Conservation (phyloP, 345 rosid species). For the Erucastrum elatum region DNA sequence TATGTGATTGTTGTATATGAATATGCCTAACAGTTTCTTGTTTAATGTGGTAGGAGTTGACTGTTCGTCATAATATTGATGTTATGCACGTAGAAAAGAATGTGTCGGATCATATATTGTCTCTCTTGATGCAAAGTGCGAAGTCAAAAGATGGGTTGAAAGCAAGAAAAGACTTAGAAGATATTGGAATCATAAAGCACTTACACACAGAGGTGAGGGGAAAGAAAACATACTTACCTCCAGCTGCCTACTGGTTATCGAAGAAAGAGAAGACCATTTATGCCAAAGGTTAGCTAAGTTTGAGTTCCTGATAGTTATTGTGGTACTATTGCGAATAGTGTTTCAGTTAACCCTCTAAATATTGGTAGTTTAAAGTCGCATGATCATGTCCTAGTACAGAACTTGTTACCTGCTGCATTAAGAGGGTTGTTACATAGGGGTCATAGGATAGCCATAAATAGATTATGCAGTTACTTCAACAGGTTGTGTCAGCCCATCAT, state of each 20-base stretch:
- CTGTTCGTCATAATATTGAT: not conserved
- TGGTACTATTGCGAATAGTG: not conserved
- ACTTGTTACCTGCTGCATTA: not conserved
- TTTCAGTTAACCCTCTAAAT: not conserved
- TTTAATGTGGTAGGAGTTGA: not conserved
- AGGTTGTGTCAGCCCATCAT: not conserved
- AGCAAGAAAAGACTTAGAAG: not conserved
- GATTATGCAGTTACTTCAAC: not conserved
- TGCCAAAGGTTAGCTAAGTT: not conserved
- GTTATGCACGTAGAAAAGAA: not conserved
- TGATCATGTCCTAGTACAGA: not conserved
- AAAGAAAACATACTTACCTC: not conserved
- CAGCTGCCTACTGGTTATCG: not conserved
- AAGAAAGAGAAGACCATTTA: not conserved
- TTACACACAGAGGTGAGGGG: not conserved
- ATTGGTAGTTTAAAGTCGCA: not conserved
- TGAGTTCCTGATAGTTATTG: not conserved
- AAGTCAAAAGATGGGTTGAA: not conserved
- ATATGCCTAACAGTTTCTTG: not conserved
- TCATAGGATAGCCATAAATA: not conserved
- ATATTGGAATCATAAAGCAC: not conserved
- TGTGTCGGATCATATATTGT: not conserved
- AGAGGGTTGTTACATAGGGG: not conserved
- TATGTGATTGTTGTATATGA: not conserved
- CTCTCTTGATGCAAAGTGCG: not conserved